Evolutionary conservation across 257 asterid species (phyloP).

Genomic region (Plantago major): DNA sequence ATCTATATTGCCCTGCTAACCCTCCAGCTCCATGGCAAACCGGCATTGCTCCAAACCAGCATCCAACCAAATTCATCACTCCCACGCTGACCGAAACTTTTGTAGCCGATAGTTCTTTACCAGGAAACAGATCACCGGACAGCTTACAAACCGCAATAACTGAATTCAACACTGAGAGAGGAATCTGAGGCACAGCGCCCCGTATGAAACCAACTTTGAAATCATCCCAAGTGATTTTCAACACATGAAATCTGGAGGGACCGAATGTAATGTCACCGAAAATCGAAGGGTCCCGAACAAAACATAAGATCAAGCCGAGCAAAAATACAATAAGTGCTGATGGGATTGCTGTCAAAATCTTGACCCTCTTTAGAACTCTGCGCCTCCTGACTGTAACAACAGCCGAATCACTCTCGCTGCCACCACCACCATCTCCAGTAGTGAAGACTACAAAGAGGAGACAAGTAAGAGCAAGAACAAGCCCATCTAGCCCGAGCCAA

Average conservation of each 20-base stretch:
- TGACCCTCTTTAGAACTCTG: constrained; percentile 40
- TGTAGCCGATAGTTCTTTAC: constrained; percentile 71
- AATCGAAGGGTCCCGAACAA: constrained; percentile 76
- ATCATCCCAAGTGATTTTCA: constrained; percentile 77
- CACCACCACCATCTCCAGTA: constrained; percentile 65
- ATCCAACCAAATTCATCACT: constrained; percentile 78
- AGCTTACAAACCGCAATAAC: constrained; percentile 92
- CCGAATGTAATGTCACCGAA: constrained; percentile 58
- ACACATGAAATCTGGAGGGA: constrained; percentile 65
- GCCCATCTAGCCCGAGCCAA: constrained; percentile 89
- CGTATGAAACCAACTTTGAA: constrained; percentile 74
- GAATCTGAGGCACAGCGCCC: constrained; percentile 91
- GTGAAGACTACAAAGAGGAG: constrained; percentile 55
- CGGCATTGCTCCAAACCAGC: constrained; percentile 99
- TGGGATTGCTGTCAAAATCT: constrained; percentile 54
- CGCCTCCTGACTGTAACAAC: constrained; percentile 15
- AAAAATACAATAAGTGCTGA: constrained; percentile 69
- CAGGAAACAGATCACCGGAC: constrained; percentile 76
- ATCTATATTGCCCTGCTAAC: constrained; percentile 85
- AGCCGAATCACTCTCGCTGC: background rate
- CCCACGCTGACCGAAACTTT: constrained; percentile 84
- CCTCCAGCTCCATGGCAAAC: constrained; percentile 98
- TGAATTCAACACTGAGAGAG: constrained; percentile 71
- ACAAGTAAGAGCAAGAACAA: constrained; percentile 51
- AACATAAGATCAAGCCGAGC: constrained; percentile 63